Percentiles rank a stretch among this genome's conserved stretches.
Conservation (phyloP, 2,329 filamentous ascomycete genomes). For the Fusarium clavum region DNA sequence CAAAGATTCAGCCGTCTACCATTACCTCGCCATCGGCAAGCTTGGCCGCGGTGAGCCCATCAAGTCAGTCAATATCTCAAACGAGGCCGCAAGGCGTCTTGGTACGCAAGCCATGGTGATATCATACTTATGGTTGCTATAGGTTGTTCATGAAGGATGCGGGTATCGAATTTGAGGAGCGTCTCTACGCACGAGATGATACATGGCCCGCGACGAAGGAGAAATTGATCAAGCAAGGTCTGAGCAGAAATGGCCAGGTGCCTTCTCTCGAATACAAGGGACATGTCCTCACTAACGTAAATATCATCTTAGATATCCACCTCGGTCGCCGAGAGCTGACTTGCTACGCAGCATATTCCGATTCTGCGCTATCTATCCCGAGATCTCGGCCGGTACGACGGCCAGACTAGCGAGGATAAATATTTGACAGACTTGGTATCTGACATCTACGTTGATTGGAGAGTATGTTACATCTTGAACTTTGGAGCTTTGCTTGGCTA, state of each 20-base stretch:
- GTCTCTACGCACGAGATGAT: not conserved
- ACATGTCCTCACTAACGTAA: not conserved
- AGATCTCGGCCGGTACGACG: conserved; percentile 52
- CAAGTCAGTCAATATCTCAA: not conserved
- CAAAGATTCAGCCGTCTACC: not conserved
- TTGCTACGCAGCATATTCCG: not conserved
- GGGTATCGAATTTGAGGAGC: conserved; percentile 2
- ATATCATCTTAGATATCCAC: not conserved
- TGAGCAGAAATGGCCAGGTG: conserved; percentile 12
- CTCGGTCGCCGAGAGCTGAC: not conserved
- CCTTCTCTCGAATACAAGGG: conserved; percentile 25
- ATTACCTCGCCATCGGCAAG: conserved; percentile 27
- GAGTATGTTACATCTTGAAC: conserved; percentile 41
- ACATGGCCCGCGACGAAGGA: conserved; percentile 16
- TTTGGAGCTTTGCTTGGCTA: not conserved
- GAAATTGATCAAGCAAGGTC: conserved; percentile 11
- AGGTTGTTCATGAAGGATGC: conserved; percentile 14
- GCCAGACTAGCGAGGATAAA: conserved; percentile 52
- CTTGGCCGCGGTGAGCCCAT: conserved; percentile 20
- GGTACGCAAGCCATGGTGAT: rapidly evolving
- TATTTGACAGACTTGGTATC: conserved; percentile 52
- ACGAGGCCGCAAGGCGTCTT: rapidly evolving
- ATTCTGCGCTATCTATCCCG: conserved; percentile 53
- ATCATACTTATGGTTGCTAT: rapidly evolving
- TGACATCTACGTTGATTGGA: conserved; percentile 56